phyloP scores from a whole-genome alignment of 208 protist species.

The Plasmodiophora brassicae region DNA sequence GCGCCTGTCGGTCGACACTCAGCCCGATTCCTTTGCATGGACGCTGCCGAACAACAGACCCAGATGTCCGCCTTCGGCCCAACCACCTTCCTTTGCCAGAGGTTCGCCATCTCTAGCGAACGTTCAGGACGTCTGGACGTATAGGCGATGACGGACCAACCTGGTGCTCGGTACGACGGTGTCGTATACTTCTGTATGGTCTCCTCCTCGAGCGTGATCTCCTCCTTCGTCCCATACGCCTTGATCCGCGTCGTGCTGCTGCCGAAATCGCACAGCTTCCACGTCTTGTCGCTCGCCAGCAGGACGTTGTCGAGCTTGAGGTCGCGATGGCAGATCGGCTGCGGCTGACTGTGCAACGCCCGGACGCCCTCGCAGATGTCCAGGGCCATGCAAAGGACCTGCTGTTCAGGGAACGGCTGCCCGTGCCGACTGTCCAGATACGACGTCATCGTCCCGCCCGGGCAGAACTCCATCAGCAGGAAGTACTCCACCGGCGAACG shows the following conservation, averaged over 20 bases:
- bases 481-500: not conserved
- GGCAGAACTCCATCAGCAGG: not conserved
- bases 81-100: not conserved
- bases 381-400: not conserved
- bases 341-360: constrained; percentile 7
- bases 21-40: not conserved
- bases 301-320: constrained; percentile 41
- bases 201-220: constrained; percentile 19
- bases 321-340: constrained; percentile 35
- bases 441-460: not conserved
- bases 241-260: constrained; percentile 5
- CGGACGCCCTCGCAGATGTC: not conserved
- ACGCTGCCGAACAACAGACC: not conserved
- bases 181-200: constrained; percentile 24
- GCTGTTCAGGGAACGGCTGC: not conserved
- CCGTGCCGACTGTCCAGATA: not conserved
- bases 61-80: constrained; percentile 6
- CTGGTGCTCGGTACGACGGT: not conserved
- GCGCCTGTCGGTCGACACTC: not conserved
- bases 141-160: not conserved
- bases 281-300: not conserved
- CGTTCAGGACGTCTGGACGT: not conserved
- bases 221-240: not conserved
- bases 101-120: constrained; percentile 19
- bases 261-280: constrained; percentile 41